Percentiles rank a stretch among this genome's conserved stretches.
These are phyloP conservation scores for Tuber indicum DNA, from an alignment of 495 filamentous ascomycete species.

Conservation along the genomic window DNA sequence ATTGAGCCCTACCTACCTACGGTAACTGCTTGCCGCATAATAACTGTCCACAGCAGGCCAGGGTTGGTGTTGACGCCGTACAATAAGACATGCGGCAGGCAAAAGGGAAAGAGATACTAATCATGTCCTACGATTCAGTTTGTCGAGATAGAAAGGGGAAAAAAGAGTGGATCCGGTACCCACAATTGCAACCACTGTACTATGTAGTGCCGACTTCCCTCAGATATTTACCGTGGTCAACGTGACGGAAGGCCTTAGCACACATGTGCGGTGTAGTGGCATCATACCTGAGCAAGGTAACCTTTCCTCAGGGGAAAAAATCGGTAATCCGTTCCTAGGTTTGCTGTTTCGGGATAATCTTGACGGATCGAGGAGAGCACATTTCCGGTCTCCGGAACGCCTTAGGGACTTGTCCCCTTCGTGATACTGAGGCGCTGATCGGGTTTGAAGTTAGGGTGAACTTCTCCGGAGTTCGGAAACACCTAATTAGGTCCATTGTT, in stretches of 20 bases:
- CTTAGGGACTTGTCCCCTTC: neutral
- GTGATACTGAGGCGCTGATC: neutral
- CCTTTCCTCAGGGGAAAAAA: neutral
- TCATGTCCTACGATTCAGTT: neutral
- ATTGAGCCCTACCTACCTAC: neutral
- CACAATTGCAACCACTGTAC: neutral
- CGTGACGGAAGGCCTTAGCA: neutral
- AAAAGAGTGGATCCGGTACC: neutral
- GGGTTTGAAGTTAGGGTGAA: neutral
- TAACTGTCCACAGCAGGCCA: neutral
- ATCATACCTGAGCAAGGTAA: neutral
- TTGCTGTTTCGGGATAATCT: neutral
- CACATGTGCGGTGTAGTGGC: neutral
- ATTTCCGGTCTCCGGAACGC: neutral
- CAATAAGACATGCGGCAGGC: neutral
- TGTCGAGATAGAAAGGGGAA: neutral
- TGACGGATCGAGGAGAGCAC: neutral
- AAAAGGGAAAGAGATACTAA: neutral
- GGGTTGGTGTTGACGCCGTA: neutral
- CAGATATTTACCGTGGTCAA: neutral
- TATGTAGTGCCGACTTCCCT: neutral
- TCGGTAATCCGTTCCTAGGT: neutral
- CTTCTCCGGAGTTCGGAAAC: constrained; percentile 2
- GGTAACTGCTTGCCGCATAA: neutral
- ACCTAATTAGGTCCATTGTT: neutral